Base-by-base conservation (phyloP, 148 eudicot genomes). In the Amaranthus hypochondriacus region DNA sequence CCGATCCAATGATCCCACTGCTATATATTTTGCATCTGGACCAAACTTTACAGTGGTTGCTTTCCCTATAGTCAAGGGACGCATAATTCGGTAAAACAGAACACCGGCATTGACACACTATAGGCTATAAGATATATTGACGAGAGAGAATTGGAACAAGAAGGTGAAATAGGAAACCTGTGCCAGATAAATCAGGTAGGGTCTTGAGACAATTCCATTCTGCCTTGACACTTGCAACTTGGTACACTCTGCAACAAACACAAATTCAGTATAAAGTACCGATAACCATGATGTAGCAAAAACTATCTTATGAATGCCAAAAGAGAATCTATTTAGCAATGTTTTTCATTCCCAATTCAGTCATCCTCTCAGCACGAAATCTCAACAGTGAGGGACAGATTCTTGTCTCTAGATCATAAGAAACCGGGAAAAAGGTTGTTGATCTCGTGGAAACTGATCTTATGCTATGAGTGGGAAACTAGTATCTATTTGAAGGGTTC, bases 101-200 rank as follows among this genome's bases (percentile, higher is more conserved):
- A 46, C 59, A 60, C 9, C 1, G 39, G 18, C 46, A 10, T 13
- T 13, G 11, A 54, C 65, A 55, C 52, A 28, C 7, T 28, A 28
- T 28, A 28, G 39, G 39, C 39, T 28, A 28, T 28, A 28, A 28
- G 39, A 28, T 28, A 28, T 28, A 14, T 42, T 42, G n/a, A n/a
- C 14, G 15, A 28, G 39, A 18, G 28, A 15, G 58, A 63, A 39
- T 56, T 66, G 28, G 39, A 42, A 18, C 65, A 18, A 28, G 39
- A 66, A 44, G 11, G 76, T 56, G 68, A 60, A 51, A 62, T 74
- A 44, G 52, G 13, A 63, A 48, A 94, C 98, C 98, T 87, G 96
- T 89, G 87, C 98, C 98, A 15, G 98, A 91, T 76, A 94, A 77
- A 84, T 94, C 98, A 49, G 98, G 98, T 62, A 94, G 75, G 15